phyloP scores from a whole-genome alignment of 2,329 filamentous ascomycete species.

The Ophiocordyceps polyrhachis-furcata region DNA sequence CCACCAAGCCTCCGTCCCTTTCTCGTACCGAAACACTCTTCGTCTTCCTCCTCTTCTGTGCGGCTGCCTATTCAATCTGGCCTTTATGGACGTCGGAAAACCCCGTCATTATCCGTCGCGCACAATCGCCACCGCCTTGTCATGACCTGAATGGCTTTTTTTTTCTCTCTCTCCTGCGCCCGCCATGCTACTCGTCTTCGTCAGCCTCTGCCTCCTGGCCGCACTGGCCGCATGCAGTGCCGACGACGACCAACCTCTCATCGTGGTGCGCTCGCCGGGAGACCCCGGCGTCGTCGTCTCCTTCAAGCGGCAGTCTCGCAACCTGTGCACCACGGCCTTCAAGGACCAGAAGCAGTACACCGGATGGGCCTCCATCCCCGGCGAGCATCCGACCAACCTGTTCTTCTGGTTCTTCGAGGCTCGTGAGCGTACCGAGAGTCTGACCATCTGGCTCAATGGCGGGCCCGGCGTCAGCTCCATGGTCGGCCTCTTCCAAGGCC shows the following conservation, averaged over 20 bases:
- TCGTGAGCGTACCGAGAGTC: conserved; percentile 20
- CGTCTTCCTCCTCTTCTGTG: too few relatives aligned
- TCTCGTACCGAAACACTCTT: too few relatives aligned
- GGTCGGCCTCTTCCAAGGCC: conserved; percentile 43
- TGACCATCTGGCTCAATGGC: conserved; percentile 48
- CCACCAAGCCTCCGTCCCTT: too few relatives aligned
- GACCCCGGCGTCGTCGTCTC: conserved; percentile 45
- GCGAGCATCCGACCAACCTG: conserved; percentile 28
- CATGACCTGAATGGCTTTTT: too few relatives aligned
- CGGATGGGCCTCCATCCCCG: conserved; percentile 48
- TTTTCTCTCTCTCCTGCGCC: background rate
- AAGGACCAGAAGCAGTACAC: conserved; percentile 48
- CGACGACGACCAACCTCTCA: conserved; percentile 22
- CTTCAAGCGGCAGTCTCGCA: conserved; percentile 38
- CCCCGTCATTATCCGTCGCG: too few relatives aligned
- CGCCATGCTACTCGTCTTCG: conserved; percentile 5
- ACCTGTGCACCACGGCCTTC: conserved; percentile 47
- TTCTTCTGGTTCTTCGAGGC: conserved; percentile 33
- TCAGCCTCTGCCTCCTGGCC: too few relatives aligned
- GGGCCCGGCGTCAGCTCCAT: conserved; percentile 47
- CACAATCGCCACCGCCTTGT: too few relatives aligned
- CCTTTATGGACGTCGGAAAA: too few relatives aligned
- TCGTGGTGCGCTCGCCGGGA: conserved; percentile 41
- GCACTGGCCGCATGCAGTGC: conserved; percentile 6
- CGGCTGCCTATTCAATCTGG: too few relatives aligned